phyloP scores from a whole-genome alignment of 2,329 filamentous ascomycete genomes.

The Trichoderma sp. region DNA sequence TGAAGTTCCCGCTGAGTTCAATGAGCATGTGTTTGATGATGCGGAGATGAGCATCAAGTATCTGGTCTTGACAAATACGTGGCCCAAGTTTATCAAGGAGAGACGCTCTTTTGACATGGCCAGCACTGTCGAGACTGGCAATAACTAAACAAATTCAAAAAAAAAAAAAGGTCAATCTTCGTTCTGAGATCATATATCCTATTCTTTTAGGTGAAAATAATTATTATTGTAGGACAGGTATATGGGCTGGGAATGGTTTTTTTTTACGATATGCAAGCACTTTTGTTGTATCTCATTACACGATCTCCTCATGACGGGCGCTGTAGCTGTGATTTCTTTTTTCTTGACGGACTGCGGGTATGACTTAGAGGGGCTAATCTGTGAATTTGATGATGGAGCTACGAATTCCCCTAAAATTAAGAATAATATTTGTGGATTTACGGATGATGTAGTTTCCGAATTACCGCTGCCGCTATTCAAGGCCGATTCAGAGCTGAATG shows the following conservation, averaged over 20 bases:
- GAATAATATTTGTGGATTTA: background rate
- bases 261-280: background rate
- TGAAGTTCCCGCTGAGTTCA: constrained; percentile 54
- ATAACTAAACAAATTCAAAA: background rate
- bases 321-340: background rate
- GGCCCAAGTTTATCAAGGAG: constrained; percentile 57
- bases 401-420: background rate
- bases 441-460: background rate
- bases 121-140: constrained; percentile 22
- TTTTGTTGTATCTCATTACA: background rate
- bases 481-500: background rate
- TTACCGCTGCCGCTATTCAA: background rate
- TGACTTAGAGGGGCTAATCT: background rate
- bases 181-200: background rate
- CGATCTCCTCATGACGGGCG: background rate
- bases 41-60: constrained; percentile 65
- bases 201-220: constrained; percentile 1
- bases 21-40: constrained; percentile 58
- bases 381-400: background rate
- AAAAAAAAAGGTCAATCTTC: background rate
- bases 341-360: background rate
- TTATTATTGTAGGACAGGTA: background rate
- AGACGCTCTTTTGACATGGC: constrained; percentile 35
- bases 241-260: background rate
- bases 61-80: constrained; percentile 69